Conservation (phyloP, 2,329 filamentous ascomycete genomes). For the Aspergillus persii region DNA sequence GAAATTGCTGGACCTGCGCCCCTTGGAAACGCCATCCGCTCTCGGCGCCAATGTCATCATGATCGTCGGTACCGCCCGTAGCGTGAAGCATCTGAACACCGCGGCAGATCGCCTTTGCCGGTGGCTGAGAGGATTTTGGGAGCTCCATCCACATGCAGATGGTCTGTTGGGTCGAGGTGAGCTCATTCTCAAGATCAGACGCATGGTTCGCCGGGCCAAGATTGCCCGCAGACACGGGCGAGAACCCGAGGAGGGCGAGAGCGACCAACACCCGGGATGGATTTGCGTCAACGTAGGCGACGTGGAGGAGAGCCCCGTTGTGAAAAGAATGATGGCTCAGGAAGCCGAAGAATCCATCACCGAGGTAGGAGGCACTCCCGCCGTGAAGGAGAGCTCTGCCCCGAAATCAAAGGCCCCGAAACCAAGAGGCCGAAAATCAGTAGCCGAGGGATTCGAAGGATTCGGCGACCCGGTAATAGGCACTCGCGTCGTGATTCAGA, state of each 20-base stretch:
- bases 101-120: slow-evolving; percentile 85
- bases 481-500: slow-evolving; percentile 66
- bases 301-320: slow-evolving; percentile 52
- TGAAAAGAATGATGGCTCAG: too few species aligned
- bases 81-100: slow-evolving; percentile 89
- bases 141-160: slow-evolving; percentile 74
- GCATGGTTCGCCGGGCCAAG: slow-evolving; percentile 78
- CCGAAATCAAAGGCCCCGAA: slow-evolving; percentile 27
- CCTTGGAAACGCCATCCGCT: slow-evolving; percentile 80
- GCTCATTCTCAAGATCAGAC: slow-evolving; percentile 78
- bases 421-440: too few species aligned
- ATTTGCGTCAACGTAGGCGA: slow-evolving; percentile 87
- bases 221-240: slow-evolving; percentile 64
- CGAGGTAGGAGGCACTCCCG: slow-evolving; percentile 19
- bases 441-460: slow-evolving; percentile 58
- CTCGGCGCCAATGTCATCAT: slow-evolving; percentile 87
- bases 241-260: slow-evolving; percentile 66
- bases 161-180: slow-evolving; percentile 88
- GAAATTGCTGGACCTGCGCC: slow-evolving; percentile 75
- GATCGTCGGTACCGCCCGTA: slow-evolving; percentile 87
- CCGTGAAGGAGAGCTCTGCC: slow-evolving; percentile 54
- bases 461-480: slow-evolving; percentile 64
- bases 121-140: slow-evolving; percentile 73
- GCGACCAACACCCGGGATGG: slow-evolving; percentile 82
- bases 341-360: too few species aligned